A percentile compares a stretch with the other conserved stretches of the same genome.
phyloP scores from a whole-genome alignment of 495 filamentous ascomycete genomes.

The Lophium mytilinum region DNA sequence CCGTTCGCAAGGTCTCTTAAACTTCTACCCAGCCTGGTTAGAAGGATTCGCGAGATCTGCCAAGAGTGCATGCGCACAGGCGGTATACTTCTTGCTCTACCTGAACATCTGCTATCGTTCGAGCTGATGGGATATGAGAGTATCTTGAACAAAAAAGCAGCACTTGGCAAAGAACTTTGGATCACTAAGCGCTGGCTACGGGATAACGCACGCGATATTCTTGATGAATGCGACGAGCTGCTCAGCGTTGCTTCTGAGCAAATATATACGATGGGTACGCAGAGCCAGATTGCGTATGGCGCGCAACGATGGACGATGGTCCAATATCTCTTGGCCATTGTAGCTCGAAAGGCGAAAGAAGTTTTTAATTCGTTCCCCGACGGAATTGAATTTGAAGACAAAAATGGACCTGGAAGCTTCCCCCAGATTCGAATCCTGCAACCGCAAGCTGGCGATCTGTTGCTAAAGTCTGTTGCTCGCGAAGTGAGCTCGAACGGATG shows the following conservation, averaged over 20 bases:
- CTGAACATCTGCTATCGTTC: constrained; percentile 64
- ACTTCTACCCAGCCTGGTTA: constrained; percentile 23
- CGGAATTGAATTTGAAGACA: too few species aligned
- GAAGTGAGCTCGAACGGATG: constrained; percentile 37
- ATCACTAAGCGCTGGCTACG: constrained; percentile 22
- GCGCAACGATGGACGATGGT: constrained; percentile 52
- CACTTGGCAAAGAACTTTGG: constrained; percentile 9
- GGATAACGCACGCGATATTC: constrained; percentile 23
- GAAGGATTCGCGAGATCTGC: constrained; percentile 37
- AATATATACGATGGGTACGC: constrained; percentile 59
- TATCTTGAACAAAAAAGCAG: constrained; percentile 2
- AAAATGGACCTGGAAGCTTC: too few species aligned
- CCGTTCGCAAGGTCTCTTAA: constrained; percentile 51
- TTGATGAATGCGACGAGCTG: constrained; percentile 32
- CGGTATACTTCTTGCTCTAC: constrained; percentile 52
- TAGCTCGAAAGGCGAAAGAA: constrained; percentile 27
- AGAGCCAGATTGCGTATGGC: constrained; percentile 46
- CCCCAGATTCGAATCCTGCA: too few species aligned
- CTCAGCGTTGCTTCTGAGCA: constrained; percentile 26
- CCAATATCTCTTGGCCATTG: constrained; percentile 47
- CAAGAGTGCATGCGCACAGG: constrained; percentile 39
- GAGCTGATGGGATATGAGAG: constrained; percentile 55
- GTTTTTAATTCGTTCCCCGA: constrained; percentile 10
- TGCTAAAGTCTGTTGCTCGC: too few species aligned
- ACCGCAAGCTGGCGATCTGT: too few species aligned